phyloP scores from a whole-genome alignment of 2,329 filamentous ascomycete genomes.

The Colletotrichum sublineola region DNA sequence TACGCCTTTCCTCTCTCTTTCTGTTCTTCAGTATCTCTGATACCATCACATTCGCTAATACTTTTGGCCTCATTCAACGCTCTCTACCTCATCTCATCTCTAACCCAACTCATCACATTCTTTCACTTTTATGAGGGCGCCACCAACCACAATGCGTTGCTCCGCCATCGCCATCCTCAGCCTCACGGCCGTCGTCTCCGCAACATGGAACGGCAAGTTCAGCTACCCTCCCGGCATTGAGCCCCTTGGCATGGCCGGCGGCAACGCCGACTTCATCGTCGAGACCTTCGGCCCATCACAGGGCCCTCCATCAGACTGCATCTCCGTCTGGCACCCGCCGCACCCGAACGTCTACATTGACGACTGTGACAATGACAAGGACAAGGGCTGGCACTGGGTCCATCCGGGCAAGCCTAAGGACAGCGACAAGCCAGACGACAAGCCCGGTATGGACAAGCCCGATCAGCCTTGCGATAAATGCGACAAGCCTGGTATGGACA shows the following conservation, averaged over 20 bases:
- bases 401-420: conserved; percentile 48
- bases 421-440: conserved; percentile 23
- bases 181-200: conserved; percentile 40
- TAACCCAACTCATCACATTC: conserved; percentile 19
- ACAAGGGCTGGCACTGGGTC: conserved; percentile 54
- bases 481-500: background rate
- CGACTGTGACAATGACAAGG: conserved; percentile 50
- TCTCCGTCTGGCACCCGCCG: conserved; percentile 54
- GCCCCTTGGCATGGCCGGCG: conserved; percentile 27
- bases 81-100: conserved; percentile 20
- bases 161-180: conserved; percentile 40
- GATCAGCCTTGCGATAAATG: conserved; percentile 19
- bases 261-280: conserved; percentile 34
- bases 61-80: conserved; percentile 32
- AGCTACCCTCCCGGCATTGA: conserved; percentile 45
- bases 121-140: conserved; percentile 6
- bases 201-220: conserved; percentile 42
- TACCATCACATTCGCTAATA: conserved; percentile 45
- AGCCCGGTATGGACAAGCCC: conserved; percentile 10
- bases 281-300: conserved; percentile 44
- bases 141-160: conserved; percentile 42
- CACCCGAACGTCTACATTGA: conserved; percentile 54
- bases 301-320: conserved; percentile 47
- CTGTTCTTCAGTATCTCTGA: conserved; percentile 44
- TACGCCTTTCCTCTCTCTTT: background rate